phyloP scores from a whole-genome alignment of 1,139 yeast species.

The Debaryomyces coudertii region DNA sequence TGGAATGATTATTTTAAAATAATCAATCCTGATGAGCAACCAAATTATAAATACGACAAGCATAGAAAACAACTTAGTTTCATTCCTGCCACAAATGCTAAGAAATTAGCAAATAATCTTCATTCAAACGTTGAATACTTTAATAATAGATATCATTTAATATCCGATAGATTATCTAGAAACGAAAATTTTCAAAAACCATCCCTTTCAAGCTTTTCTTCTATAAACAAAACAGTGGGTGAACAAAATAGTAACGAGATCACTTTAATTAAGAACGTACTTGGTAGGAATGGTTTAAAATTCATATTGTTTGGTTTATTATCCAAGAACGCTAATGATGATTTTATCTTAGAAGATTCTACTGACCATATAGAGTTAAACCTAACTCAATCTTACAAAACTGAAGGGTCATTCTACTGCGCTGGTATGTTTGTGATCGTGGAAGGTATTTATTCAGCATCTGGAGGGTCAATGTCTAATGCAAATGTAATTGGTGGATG shows the following conservation, averaged over 20 bases:
- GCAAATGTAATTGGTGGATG: conserved; percentile 44
- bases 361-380: conserved; percentile 78
- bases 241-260: conserved; percentile 51
- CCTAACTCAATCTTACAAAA: conserved; percentile 63
- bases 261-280: conserved; percentile 75
- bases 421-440: conserved; percentile 81
- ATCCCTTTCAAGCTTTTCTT: conserved; percentile 42
- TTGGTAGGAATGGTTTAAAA: conserved; percentile 80
- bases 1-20: conserved; percentile 78
- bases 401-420: conserved; percentile 69
- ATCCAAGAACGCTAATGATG: conserved; percentile 64
- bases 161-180: conserved; percentile 72
- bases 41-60: conserved; percentile 64
- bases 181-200: conserved; percentile 72
- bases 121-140: conserved; percentile 32
- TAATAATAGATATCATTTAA: conserved; percentile 54
- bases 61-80: conserved; percentile 65
- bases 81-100: conserved; percentile 16
- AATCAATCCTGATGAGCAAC: conserved; percentile 68
- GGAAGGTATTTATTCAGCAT: conserved; percentile 81
- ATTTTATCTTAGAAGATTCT: conserved; percentile 77
- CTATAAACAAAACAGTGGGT: conserved; percentile 32
- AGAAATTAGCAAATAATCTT: conserved; percentile 23
- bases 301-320: conserved; percentile 82
- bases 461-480: conserved; percentile 46